Conservation (phyloP, 805 yeast genomes). For the Lipomyces oligophaga region DNA sequence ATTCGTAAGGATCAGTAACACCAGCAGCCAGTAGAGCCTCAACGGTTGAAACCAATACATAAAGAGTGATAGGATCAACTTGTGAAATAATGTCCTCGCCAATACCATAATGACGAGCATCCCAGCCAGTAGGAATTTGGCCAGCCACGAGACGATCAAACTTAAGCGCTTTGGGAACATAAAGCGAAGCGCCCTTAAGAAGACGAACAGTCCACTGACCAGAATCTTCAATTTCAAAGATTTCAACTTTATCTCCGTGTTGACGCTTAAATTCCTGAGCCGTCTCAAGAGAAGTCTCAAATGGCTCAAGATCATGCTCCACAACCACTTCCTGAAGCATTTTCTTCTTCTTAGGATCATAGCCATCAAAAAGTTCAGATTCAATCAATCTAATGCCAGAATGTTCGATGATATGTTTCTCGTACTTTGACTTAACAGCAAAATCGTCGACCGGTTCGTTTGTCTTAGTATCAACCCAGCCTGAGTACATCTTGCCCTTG, state of each 20-base stretch:
- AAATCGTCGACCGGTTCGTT: conserved; percentile 89
- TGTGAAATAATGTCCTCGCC: conserved; percentile 87
- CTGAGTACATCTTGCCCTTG: conserved; percentile 79
- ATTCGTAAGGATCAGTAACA: conserved; percentile 97
- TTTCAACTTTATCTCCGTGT: conserved; percentile 92
- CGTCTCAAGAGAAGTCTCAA: conserved; percentile 90
- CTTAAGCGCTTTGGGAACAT: conserved; percentile 81
- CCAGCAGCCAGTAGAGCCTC: conserved; percentile 94
- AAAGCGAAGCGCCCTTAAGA: conserved; percentile 87
- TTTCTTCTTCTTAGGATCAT: conserved; percentile 90
- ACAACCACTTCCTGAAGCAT: conserved; percentile 92
- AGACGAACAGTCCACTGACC: conserved; percentile 90
- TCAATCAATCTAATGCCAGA: conserved; percentile 96
- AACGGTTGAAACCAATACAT: conserved; percentile 86
- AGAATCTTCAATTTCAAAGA: conserved; percentile 78
- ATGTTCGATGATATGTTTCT: conserved; percentile 81
- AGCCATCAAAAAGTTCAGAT: conserved; percentile 90
- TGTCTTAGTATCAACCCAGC: conserved; percentile 97
- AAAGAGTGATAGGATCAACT: conserved; percentile 94
- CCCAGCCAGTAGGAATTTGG: conserved; percentile 99
- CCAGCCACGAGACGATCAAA: conserved; percentile 64
- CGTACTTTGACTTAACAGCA: conserved; percentile 89
- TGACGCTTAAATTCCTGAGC: conserved; percentile 91
- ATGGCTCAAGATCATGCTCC: conserved; percentile 94
- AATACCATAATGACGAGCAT: conserved; percentile 91